phyloP scores from a whole-genome alignment of 345 rosid species.

The Boechera divaricarpa region DNA sequence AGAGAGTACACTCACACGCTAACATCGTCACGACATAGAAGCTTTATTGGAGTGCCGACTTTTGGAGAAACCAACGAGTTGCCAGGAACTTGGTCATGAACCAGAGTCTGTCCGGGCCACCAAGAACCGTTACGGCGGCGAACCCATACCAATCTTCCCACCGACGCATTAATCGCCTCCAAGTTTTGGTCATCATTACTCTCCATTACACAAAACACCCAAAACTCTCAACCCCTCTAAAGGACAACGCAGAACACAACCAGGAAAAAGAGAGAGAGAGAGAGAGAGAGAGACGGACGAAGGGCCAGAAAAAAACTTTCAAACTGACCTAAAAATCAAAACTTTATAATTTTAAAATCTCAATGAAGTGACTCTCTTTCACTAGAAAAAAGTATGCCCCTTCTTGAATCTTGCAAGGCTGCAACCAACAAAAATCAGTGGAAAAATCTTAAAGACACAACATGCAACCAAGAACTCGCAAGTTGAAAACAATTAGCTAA shows the following conservation, averaged over 20 bases:
- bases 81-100: constrained; percentile 73
- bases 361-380: constrained; percentile 33
- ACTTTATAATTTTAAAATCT: constrained; percentile 34
- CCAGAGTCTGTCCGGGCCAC: constrained; percentile 98
- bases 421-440: constrained; percentile 29
- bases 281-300: not conserved
- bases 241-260: constrained; percentile 19
- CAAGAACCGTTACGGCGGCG: constrained; percentile 97
- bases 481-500: constrained; percentile 6
- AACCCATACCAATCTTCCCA: constrained; percentile 97
- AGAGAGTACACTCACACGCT: constrained; percentile 73
- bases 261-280: constrained; percentile 2
- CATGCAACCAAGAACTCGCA: constrained; percentile 40
- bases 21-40: constrained; percentile 95
- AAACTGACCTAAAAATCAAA: constrained; percentile 37
- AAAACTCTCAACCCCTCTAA: constrained; percentile 27
- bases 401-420: constrained; percentile 29
- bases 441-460: constrained; percentile 16
- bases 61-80: constrained; percentile 75
- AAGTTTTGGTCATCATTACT: constrained; percentile 64
- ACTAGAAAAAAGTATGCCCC: constrained; percentile 39
- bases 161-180: constrained; percentile 75
- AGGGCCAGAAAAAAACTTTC: constrained; percentile 2
- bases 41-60: constrained; percentile 96
- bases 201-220: constrained; percentile 59